Base-by-base conservation (phyloP, 495 filamentous ascomycete species). In the Penicillium bialowiezense region DNA sequence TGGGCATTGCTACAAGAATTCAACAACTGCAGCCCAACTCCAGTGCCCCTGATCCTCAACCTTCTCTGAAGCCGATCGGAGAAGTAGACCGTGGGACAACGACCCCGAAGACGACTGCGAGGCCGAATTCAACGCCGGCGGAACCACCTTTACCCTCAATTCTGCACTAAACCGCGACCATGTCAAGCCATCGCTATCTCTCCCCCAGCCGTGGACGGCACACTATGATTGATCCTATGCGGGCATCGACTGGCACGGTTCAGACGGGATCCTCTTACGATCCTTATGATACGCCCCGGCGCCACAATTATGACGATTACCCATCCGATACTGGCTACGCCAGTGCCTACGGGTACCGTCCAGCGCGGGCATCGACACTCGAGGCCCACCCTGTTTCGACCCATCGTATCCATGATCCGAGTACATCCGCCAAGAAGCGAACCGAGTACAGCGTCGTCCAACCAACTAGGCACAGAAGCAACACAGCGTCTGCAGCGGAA, bases 241-340 rank as follows among this genome's bases (percentile, higher is more conserved):
- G 74, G 17, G 70, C 74, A 14, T 77, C 74, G 12, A 77, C 74
- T n/a, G 74, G 73, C 20, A 76, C 64, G 28, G 63, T 77, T 29
- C 59, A 66, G 42, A 56, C 71, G 17, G 63, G 50, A 37, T 65
- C 72, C 1, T 65, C 65, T n/a, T 59, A 62, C 50, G 66, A 74
- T 35, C 59, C 64, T 0, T 66, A 71, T 35, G 64, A 70, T 13
- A 51, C 53, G 9, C 51, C 59, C 20, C 48, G 61, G 26, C 66
- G 56, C 35, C 53, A 67, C 28, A 52, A 53, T 24, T 66, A 73
- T 43, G 49, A 66, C 9, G 59, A 63, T 18, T 69, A 75, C 43
- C 60, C 63, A 1, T 65, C 73, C 8, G 63, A 68, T 47, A 65
- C 51, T 10, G 63, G 64, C 15, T 68, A 70, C 36, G 35, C 50